Percentiles rank a stretch among this genome's conserved stretches.
These are phyloP conservation scores for Microstegium vimineum DNA, from an alignment of 176 grass and related monocot species.

Conservation along the genomic window DNA sequence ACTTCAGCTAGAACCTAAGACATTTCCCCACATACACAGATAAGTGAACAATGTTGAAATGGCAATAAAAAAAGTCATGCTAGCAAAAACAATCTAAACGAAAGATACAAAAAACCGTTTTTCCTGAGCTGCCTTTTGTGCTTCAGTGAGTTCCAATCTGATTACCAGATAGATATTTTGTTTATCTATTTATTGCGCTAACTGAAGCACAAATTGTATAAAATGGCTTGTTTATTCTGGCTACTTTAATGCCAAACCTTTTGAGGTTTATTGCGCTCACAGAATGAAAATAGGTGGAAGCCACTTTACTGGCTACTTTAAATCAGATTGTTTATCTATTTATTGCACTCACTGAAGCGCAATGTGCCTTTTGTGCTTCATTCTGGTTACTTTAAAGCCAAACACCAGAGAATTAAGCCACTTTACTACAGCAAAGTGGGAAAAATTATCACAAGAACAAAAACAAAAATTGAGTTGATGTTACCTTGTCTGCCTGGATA, in stretches of 20 bases:
- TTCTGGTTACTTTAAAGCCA: not conserved
- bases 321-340: no score
- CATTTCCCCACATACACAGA: constrained; percentile 9
- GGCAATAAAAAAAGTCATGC: constrained; percentile 9
- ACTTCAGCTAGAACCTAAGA: constrained; percentile 86
- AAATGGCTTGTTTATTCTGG: no score
- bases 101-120: not conserved
- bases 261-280: no score
- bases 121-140: not conserved
- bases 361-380: no score
- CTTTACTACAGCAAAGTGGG: not conserved
- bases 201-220: no score
- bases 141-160: not conserved
- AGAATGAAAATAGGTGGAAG: no score
- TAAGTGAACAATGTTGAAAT: constrained; percentile 9
- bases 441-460: constrained; percentile 2
- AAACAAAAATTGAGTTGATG: constrained; percentile 15
- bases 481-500: constrained; percentile 83
- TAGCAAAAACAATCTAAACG: constrained; percentile 11
- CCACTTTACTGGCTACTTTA: no score
- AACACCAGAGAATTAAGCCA: not conserved
- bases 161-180: not conserved
- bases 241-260: no score
- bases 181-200: not conserved
- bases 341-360: no score